Base-by-base conservation (phyloP, 176 grass and related monocot genomes). In the Bothriochloa decipiens region DNA sequence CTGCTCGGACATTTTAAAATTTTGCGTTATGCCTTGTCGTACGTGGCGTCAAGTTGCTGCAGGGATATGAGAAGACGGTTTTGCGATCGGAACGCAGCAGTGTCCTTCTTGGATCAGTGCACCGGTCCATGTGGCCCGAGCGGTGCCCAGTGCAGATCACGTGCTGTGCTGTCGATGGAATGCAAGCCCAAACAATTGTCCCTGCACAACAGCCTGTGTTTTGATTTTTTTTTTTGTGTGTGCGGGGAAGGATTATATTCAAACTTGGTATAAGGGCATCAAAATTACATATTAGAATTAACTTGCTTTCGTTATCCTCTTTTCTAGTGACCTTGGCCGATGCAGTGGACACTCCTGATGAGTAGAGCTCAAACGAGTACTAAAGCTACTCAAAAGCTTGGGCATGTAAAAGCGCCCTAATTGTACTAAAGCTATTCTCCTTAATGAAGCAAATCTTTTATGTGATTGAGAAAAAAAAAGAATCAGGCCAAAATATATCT, bases 141-240 rank as follows among this genome's bases (percentile, higher is more conserved):
- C 77, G 40, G 82, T 85, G 82, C 70, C 47, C 77, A 65, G 70
- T 85, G 87, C 82, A 33, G 16, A n/a, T 81, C 87, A 81, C 87
- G 82, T 89, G 87, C 64, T 36, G 35, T 36, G 35, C 35, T 3
- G 82, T 63, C 82, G 27, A 82, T 7, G 15, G 28, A 36, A 9
- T 47, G 7, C 28, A 12, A 15, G 7, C 8, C n/a, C 17, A 26
- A 23, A 22, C 65, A 17, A 6, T 37, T 35, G 75, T 62, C 41
- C 58, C 9, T 81, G 18, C 49, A 53, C 57, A 22, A 25, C 8
- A 25, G 22, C 11, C 33, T 8, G 46, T 32, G 41, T 26, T 76
- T 27, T 29, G 10, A 18, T 61, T 58, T 60, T 58, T 55, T 3
- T 61, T 58, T 60, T 58, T 55, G 0, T 58, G 53, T n/a, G 18